Percentiles rank a stretch among this genome's conserved stretches.
Conservation (phyloP, 192 early-diverging fungal genomes). For the Funneliformis mosseae region DNA sequence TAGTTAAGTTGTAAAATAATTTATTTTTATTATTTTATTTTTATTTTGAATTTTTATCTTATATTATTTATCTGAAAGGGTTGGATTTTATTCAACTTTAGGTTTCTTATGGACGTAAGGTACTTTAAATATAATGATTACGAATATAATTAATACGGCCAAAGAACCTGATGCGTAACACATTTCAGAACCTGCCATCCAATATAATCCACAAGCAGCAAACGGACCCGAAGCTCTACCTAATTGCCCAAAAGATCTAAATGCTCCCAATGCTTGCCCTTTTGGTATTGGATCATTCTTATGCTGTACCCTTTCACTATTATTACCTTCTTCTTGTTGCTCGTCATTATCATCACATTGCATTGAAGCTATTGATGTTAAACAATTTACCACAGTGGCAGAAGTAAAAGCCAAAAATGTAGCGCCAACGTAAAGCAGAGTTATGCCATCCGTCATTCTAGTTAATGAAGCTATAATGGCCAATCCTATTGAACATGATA, state of each 20-base stretch:
- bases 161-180: slow-evolving; percentile 65
- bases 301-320: neutral
- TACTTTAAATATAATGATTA: slow-evolving; percentile 18
- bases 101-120: neutral
- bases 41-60: too few species aligned
- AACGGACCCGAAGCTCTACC: slow-evolving; percentile 89
- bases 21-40: too few species aligned
- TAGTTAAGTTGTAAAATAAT: too few species aligned
- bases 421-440: slow-evolving; percentile 67
- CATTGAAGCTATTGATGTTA: slow-evolving; percentile 77
- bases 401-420: slow-evolving; percentile 87
- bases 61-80: too few species aligned
- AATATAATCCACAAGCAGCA: slow-evolving; percentile 84
- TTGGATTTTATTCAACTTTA: neutral
- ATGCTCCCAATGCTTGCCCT: slow-evolving; percentile 80
- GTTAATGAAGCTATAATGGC: slow-evolving; percentile 58
- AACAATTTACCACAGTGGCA: slow-evolving; percentile 92
- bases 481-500: slow-evolving; percentile 67
- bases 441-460: slow-evolving; percentile 32
- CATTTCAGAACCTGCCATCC: slow-evolving; percentile 67
- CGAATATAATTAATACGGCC: slow-evolving; percentile 48
- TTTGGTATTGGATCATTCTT: slow-evolving; percentile 11
- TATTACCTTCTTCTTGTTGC: slow-evolving; percentile 13
- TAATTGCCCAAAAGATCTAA: slow-evolving; percentile 87
- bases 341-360: slow-evolving; percentile 49